Evolutionary conservation across 208 protist species (phyloP), one percentile per base, ranked within the genome.

Genomic region (Leishmania turanica): DNA sequence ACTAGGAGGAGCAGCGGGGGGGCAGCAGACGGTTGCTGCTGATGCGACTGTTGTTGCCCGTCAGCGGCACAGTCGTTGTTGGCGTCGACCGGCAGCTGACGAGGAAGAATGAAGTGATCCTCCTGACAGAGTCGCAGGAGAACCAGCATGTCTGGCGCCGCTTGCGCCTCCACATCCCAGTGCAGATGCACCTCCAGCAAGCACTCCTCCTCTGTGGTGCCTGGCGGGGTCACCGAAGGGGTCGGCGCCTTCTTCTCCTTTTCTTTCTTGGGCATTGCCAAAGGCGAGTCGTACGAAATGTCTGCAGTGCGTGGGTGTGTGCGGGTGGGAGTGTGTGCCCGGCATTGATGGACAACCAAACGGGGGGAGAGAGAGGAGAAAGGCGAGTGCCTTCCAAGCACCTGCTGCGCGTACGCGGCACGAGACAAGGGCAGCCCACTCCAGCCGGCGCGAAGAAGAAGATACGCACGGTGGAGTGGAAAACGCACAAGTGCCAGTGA

Each of bases 101-200:
- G 82, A 11, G 80, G 74, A 21, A 37, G 13, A 64, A 84, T 65
- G 45, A 62, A 72, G 56, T 78, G 78, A 56, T 77, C 77, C 40
- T 83, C 76, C 8, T 81, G 49, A 54, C 84, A 82, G 71, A 80
- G 54, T 8, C 80, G 72, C 51, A 88, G n/a, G 24, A 88, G 31
- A 53, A 82, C 70, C 51, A 88, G 51, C 65, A 73, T 1, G 2
- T 84, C 80, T 34, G 72, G 76, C 19, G 68, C 73, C 19, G 53
- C 62, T 5, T 78, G 74, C 21, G n/a, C 71, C 45, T 58, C 73
- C 21, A 47, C 27, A 51, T 65, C 72, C n/a, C 47, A 72, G 8
- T 45, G 49, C 7, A 82, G 56, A n/a, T 77, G 79, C 65, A 87
- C 81, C 56, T 81, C 78, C 53, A 91, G 68, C 34, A 73, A 78